Base-by-base conservation (phyloP, 2,329 filamentous ascomycete species). In the Phaeoacremonium minimum region DNA sequence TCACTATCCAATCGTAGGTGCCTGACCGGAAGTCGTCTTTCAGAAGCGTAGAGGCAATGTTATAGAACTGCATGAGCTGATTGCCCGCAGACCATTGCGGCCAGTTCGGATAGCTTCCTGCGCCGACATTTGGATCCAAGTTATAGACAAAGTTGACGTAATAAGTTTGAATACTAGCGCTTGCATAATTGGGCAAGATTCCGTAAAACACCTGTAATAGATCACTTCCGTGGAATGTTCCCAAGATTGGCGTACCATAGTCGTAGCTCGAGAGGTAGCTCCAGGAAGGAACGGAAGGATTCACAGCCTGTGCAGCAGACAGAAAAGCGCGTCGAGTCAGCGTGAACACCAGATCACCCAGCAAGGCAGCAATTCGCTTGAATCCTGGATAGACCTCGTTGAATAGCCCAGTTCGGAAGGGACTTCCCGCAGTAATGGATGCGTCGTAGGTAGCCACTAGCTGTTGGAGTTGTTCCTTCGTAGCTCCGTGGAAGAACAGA, bases 311-410 rank as follows among this genome's bases (percentile, higher is more conserved):
- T 2, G 76, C 57, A 0, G 51, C 40, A 11, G 68, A 52, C 15
- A 93, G 72, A 55, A 86, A 81, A 5, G 71, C 42, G 13, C 87
- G 78, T 2, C 86, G 77, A 0, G 78, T 76, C 0, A 93, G 67
- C 0, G 82, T 90, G 60, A 93, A 91, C 2, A 76, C 76, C 0
- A 88, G 50, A 52, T 93, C 87, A 12, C 87, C 87, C 0, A 90
- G 64, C 18, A 91, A 75, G 22, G 86, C 85, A 3, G 84, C 80
- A 0, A 88, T 64, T 12, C 84, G 82, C 60, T 90, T 91, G 69
- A 80, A 90, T 46, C 86, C 75, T 0, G 86, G 84, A 52, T 86
- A 89, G 50, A 79, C 67, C 50, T 83, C 80, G 61, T 91, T 86
- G n/a, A 83, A 45, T 8, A 73, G 43, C 1, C 75, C 67, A 0